These are phyloP conservation scores for Pseudoscleropodium purum DNA, from an alignment of 225 moss, liverwort and hornwort genomes.

Conservation along the genomic window DNA sequence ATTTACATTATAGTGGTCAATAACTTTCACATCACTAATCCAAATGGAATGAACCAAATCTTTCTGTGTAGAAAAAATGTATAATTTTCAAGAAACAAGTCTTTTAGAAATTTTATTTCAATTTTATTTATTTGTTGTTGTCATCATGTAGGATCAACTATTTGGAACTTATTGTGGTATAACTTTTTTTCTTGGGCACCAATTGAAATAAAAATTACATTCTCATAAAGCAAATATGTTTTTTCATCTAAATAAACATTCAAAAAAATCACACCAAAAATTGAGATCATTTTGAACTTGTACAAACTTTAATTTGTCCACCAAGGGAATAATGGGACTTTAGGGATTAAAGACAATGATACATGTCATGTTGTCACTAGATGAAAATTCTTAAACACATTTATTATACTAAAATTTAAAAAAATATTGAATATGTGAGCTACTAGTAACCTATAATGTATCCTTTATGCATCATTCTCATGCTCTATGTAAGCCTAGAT, in stretches of 20 bases:
- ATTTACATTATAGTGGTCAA: no score
- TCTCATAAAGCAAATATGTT: not conserved
- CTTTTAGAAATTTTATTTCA: not conserved
- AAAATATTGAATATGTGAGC: rapidly evolving
- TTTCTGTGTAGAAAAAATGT: not conserved
- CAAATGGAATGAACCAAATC: not conserved
- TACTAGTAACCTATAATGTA: not conserved
- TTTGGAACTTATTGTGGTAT: rapidly evolving
- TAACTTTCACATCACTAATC: not conserved
- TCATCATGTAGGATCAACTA: not conserved
- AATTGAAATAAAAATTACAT: not conserved
- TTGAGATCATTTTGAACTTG: not conserved
- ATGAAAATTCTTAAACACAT: not conserved
- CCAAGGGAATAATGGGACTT: not conserved
- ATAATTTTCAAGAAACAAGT: not conserved
- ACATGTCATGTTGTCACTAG: not conserved
- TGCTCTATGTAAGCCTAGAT: not conserved
- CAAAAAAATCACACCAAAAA: not conserved
- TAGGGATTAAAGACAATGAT: no score
- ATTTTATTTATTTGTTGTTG: not conserved
- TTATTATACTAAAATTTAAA: not conserved
- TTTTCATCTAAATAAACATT: not conserved
- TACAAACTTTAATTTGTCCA: not conserved
- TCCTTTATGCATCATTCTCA: not conserved
- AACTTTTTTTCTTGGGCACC: rapidly evolving